phyloP scores from a whole-genome alignment of 2,329 filamentous ascomycete species.

The Pyrenochaeta sp. region DNA sequence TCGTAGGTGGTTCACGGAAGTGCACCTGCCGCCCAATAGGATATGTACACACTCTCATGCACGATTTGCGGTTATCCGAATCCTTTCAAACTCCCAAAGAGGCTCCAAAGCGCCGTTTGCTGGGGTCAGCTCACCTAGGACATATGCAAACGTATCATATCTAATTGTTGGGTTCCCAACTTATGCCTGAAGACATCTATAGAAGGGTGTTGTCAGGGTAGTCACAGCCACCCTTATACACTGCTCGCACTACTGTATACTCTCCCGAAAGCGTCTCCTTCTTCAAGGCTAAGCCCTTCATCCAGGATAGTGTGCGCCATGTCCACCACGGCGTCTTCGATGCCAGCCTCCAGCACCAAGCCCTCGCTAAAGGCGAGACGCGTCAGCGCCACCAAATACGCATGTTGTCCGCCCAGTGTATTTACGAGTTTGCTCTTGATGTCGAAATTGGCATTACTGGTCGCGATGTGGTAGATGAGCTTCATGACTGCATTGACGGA shows the following conservation, averaged over 20 bases:
- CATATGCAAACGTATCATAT: no score
- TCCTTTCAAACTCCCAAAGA: no score
- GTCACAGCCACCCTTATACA: background rate
- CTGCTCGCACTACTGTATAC: slow-evolving; percentile 38
- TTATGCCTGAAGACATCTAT: no score
- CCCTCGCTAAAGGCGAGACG: slow-evolving; percentile 87
- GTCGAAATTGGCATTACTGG: slow-evolving; percentile 69
- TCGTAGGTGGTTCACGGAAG: no score
- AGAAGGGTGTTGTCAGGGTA: no score
- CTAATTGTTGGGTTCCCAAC: no score
- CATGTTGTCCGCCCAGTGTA: slow-evolving; percentile 77
- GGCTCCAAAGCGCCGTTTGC: no score
- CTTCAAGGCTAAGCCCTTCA: slow-evolving; percentile 80
- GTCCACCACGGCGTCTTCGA: slow-evolving; percentile 80
- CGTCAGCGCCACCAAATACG: slow-evolving; percentile 82
- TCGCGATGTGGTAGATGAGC: slow-evolving; percentile 68
- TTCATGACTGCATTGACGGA: slow-evolving; percentile 68
- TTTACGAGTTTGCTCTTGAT: slow-evolving; percentile 75
- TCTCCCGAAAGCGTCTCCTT: slow-evolving; percentile 67
- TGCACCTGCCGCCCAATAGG: no score
- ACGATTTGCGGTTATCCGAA: no score
- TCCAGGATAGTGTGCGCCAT: slow-evolving; percentile 85
- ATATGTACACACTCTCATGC: no score
- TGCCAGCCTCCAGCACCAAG: slow-evolving; percentile 76
- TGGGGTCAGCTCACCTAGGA: no score